These are phyloP conservation scores for Limonium bicolor DNA, from an alignment of 148 eudicot genomes.

Conservation along the genomic window DNA sequence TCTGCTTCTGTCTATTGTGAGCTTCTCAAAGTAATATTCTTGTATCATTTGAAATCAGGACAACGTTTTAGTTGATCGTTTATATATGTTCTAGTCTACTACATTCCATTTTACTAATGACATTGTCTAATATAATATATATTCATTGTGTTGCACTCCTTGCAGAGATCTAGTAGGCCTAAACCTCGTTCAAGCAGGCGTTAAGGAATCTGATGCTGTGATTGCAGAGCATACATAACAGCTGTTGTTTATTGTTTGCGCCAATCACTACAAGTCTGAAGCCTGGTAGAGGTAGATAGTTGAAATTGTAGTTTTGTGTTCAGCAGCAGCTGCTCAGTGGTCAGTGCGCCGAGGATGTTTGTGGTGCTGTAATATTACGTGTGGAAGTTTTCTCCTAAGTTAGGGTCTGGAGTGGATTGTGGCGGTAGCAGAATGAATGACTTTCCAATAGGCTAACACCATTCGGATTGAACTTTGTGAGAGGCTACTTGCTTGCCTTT, in stretches of 20 bases:
- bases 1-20: not conserved
- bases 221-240: not conserved
- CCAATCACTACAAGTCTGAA: not conserved
- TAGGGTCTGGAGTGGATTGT: no score
- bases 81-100: not conserved
- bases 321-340: no score
- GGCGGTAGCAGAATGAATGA: no score
- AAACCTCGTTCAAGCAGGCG: constrained; percentile 15
- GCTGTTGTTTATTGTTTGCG: not conserved
- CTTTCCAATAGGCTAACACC: no score
- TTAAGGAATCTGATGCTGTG: not conserved
- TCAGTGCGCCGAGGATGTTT: no score
- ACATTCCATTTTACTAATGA: not conserved
- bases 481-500: no score
- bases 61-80: not conserved
- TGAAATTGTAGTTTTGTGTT: no score
- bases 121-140: not conserved
- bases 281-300: no score
- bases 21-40: not conserved
- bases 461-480: no score
- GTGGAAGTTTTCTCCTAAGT: no score
- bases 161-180: constrained; percentile 21
- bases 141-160: not conserved
- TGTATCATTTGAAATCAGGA: not conserved
- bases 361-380: no score